phyloP scores from a whole-genome alignment of 2,329 filamentous ascomycete species.

The Hysterium pulicare region DNA sequence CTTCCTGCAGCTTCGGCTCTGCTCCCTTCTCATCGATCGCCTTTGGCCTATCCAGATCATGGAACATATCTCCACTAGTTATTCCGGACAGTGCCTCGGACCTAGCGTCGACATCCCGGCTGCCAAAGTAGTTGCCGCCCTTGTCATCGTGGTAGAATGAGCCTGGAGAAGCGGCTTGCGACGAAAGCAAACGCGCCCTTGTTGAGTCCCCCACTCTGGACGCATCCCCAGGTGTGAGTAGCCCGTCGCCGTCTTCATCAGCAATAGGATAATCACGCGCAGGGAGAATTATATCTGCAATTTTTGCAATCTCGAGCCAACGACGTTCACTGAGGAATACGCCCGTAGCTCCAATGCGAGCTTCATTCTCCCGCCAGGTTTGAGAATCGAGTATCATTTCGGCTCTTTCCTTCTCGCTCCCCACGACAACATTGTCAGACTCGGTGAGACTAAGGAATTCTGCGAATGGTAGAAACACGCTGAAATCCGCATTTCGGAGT shows the following conservation, averaged over 20 bases:
- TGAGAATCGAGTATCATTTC: slow-evolving; percentile 90
- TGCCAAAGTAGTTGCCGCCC: slow-evolving; percentile 77
- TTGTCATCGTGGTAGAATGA: slow-evolving; percentile 71
- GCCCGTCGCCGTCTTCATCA: slow-evolving; percentile 58
- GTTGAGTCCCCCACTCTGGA: slow-evolving; percentile 56
- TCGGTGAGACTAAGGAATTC: slow-evolving; percentile 91
- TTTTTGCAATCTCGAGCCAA: slow-evolving; percentile 84
- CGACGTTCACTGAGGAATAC: slow-evolving; percentile 94
- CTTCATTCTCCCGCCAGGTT: slow-evolving; percentile 89
- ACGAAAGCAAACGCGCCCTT: slow-evolving; percentile 53
- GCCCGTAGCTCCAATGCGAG: slow-evolving; percentile 84
- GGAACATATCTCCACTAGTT: slow-evolving; percentile 94
- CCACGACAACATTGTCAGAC: slow-evolving; percentile 78
- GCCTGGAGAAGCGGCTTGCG: slow-evolving; percentile 51
- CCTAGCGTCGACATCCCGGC: slow-evolving; percentile 73
- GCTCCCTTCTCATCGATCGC: slow-evolving; percentile 95
- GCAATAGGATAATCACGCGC: slow-evolving; percentile 29
- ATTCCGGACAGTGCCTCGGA: slow-evolving; percentile 95
- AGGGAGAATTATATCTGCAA: slow-evolving; percentile 56
- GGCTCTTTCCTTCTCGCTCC: slow-evolving; percentile 86
- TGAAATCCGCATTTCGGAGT: slow-evolving; percentile 90
- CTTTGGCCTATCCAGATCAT: slow-evolving; percentile 87
- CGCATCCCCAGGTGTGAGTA: slow-evolving; percentile 54
- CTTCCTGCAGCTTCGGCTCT: slow-evolving; percentile 82
- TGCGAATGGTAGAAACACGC: slow-evolving; percentile 88